Base-by-base conservation (phyloP, 371 early-diverging fungal species). In the Mortierella sp. region DNA sequence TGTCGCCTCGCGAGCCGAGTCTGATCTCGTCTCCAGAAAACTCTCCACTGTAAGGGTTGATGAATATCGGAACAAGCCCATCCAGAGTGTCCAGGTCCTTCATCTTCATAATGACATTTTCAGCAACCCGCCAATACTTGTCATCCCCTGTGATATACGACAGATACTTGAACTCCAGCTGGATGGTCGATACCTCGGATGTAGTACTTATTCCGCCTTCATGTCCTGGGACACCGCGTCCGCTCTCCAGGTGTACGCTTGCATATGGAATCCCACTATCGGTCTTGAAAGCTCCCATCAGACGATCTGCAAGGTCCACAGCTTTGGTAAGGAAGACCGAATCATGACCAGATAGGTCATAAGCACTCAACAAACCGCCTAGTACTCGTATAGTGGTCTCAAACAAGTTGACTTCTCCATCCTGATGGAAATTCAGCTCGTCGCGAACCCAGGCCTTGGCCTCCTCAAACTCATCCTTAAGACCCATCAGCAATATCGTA, bases 341-440 rank as follows among this genome's bases (percentile, higher is more conserved):
- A 62, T 95, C 93, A 14, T 87, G 82, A n/a, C 87, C 87, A 0
- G 90, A 86, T 19, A 94, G 82, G 61, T 95, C 86, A 71, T 95
- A 91, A 0, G 95, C 93, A 19, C 90, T 87, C 34, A 97, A 72
- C 9, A 97, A 78, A 7, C 96, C 96, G 12, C 98, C 98, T 19
- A 98, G 76, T 3, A 96, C 88, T 10, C 98, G 90, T 53, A 98
- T 98, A 0, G 91, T 95, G 13, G 94, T 94, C 80, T 98, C 98
- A 79, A 98, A 98, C 34, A 97, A 83, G 66, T 90, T 92, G 16
- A 96, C 93, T 13, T 90, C 83, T 16, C 82, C 90, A 50, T 91
- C 83, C 81, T 89, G 86, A 61, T 91, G 79, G 69, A 91, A 92
- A 27, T 84, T 72, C 27, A 92, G 76, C 2, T 83, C 41, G 3